Percentiles rank a stretch among this genome's conserved stretches.
Conservation (phyloP, 164 flowering plant species). For the Platanus orientalis region DNA sequence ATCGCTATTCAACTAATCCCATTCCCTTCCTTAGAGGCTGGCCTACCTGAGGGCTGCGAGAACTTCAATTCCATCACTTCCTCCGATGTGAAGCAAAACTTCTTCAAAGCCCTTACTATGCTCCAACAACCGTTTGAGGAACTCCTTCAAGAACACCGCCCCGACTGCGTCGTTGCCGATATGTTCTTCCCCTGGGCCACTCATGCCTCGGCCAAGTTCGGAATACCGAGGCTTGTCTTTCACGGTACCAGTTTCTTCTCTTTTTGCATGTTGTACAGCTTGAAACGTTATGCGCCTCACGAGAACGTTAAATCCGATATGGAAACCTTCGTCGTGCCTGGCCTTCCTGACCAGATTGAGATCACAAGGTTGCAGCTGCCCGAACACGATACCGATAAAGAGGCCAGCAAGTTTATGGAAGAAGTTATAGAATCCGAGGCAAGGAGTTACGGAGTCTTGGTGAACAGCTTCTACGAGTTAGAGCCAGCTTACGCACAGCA, state of each 20-base stretch:
- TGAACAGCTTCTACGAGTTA: conserved; percentile 32
- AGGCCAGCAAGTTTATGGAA: background rate
- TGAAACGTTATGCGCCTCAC: conserved; percentile 8
- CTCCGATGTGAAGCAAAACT: conserved; percentile 7
- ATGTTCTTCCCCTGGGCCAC: conserved; percentile 28
- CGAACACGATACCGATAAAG: background rate
- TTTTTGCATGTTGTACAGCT: conserved; percentile 4
- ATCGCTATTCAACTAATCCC: conserved; percentile 11
- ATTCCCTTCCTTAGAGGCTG: conserved; percentile 31
- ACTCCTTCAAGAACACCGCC: conserved; percentile 18
- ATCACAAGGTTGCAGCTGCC: conserved; percentile 20
- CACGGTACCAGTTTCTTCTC: conserved; percentile 22
- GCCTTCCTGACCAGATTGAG: conserved; percentile 23
- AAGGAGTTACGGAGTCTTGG: conserved; percentile 23
- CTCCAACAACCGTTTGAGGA: conserved; percentile 28
- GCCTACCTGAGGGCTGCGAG: conserved; percentile 40
- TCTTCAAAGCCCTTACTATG: conserved; percentile 17
- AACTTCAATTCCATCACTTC: conserved; percentile 4
- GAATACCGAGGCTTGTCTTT: conserved; percentile 37
- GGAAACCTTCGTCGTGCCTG: conserved; percentile 21
- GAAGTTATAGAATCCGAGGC: background rate
- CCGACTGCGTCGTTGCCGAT: conserved; percentile 35
- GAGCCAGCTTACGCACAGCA: conserved; percentile 22
- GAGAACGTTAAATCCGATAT: conserved; percentile 4
- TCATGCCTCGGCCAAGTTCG: conserved; percentile 18